Evolutionary conservation across 495 filamentous ascomycete genomes (phyloP), one percentile per base, ranked within the genome.

Genomic region (Aspergillus steynii): DNA sequence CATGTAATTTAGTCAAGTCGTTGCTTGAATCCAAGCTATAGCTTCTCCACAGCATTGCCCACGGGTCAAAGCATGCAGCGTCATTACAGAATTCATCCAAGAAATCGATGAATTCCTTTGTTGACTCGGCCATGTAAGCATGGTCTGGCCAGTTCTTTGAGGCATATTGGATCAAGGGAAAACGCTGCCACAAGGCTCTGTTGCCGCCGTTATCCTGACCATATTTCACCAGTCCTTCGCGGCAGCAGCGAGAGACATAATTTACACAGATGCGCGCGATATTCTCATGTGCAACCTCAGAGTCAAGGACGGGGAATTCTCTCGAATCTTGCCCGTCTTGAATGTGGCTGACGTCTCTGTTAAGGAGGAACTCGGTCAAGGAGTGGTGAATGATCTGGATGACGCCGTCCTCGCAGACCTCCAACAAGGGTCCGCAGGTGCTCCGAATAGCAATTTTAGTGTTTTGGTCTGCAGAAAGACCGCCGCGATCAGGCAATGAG

Each of bases 381-480:
- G 80, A 82, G 65, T 84, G 83, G 56, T 85, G 83, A 14, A 85
- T 73, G 3, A 83, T 71, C n/a, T 61, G 72, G 8, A 84, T 66
- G 0, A 76, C 79, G 55, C 82, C 81, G 58, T 85, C 78, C 3
- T 75, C 68, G 1, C 76, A 67, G 25, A 83, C 71, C 53, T 84
- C 80, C 3, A 84, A 64, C 15, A 85, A 67, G n/a, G 82, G 79
- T 7, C 82, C 83, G 61, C 80, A 82, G 3, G 73, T 65, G 10
- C 56, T 61, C 27, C 69, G 60, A 2, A 72, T 65, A 7, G 71
- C 50, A 25, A 51, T 32, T 57, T 76, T 77, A 15, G 67, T 65
- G 31, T 67, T 62, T 56, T 70, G 64, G 9, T 15, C 29, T 9
- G 6, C 4, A 3, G 51, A 25, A 9, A 58, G 49, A 14, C 55